Evolutionary conservation across 1,139 yeast species (phyloP).

Genomic region (Yamadazyma trypodendri): DNA sequence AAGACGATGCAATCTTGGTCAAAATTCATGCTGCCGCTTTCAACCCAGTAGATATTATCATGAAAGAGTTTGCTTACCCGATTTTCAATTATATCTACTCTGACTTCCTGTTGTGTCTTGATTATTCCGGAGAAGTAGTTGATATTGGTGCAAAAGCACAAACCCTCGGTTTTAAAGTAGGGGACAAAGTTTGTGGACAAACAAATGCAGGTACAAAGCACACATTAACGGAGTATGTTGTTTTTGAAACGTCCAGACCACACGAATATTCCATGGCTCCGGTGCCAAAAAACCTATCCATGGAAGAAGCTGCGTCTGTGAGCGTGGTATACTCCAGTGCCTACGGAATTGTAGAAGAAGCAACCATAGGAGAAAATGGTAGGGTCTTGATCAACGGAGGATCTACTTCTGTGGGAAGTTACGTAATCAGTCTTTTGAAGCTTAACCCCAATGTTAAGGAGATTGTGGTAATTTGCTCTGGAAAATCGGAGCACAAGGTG

Average conservation of each 20-base stretch:
- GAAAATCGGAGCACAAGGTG: slow-evolving; percentile 37
- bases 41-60: slow-evolving; percentile 66
- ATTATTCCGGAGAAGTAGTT: slow-evolving; percentile 63
- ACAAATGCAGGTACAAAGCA: slow-evolving; percentile 40
- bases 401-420: slow-evolving; percentile 69
- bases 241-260: slow-evolving; percentile 39
- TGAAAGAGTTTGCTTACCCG: slow-evolving; percentile 37
- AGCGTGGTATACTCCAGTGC: slow-evolving; percentile 63
- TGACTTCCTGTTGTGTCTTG: slow-evolving; percentile 58
- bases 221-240: slow-evolving; percentile 30
- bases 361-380: slow-evolving; percentile 4
- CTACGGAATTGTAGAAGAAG: slow-evolving; percentile 32
- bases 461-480: slow-evolving; percentile 43
- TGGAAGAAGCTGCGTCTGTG: slow-evolving; percentile 59
- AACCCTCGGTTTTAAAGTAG: slow-evolving; percentile 40
- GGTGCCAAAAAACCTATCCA: slow-evolving; percentile 48
- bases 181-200: slow-evolving; percentile 68
- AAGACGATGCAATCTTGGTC: slow-evolving; percentile 46
- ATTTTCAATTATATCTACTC: slow-evolving; percentile 14
- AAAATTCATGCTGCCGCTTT: slow-evolving; percentile 59
- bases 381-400: slow-evolving; percentile 68
- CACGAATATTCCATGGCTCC: slow-evolving; percentile 31
- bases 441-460: slow-evolving; percentile 39
- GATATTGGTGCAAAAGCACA: slow-evolving; percentile 52
- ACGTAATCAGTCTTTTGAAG: slow-evolving; percentile 57